Evolutionary conservation across 345 rosid species (phyloP).

Genomic region (Eucalyptus urophylla): DNA sequence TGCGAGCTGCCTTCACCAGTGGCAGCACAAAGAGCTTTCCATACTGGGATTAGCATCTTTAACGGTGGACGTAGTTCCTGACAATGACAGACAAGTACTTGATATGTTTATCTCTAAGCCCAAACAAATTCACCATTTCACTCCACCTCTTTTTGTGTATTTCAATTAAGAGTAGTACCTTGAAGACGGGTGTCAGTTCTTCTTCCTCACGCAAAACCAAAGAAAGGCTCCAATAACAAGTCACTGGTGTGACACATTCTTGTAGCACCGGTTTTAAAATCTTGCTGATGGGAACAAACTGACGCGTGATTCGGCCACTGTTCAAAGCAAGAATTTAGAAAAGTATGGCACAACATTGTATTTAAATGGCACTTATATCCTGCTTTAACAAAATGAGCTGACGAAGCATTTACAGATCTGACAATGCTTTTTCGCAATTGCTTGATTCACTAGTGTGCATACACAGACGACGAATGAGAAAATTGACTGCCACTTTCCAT

Average conservation of each 20-base stretch:
- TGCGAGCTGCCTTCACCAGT: slow-evolving; percentile 10
- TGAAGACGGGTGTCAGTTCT: slow-evolving; percentile 52
- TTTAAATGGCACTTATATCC: not conserved
- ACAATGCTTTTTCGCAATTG: not conserved
- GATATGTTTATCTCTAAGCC: not conserved
- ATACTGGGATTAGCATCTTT: slow-evolving; percentile 71
- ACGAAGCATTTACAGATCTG: not conserved
- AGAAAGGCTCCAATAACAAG: slow-evolving; percentile 87
- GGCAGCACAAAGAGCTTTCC: slow-evolving; percentile 66
- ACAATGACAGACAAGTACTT: not conserved
- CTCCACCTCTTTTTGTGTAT: not conserved
- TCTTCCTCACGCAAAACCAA: slow-evolving; percentile 50
- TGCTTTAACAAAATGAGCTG: not conserved
- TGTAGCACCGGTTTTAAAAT: slow-evolving; percentile 73
- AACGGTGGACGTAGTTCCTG: slow-evolving; percentile 65
- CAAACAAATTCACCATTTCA: not conserved
- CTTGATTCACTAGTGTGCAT: not conserved
- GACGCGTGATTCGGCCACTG: slow-evolving; percentile 52
- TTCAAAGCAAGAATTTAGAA: not conserved
- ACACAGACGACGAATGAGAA: not conserved
- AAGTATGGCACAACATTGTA: not conserved
- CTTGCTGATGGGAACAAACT: slow-evolving; percentile 61
- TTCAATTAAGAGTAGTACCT: slow-evolving; percentile 25
- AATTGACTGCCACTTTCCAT: not conserved
- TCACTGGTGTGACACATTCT: slow-evolving; percentile 66